Conservation (phyloP, 1,139 yeast species). For the Hemisphaericaspora xylofermentans region DNA sequence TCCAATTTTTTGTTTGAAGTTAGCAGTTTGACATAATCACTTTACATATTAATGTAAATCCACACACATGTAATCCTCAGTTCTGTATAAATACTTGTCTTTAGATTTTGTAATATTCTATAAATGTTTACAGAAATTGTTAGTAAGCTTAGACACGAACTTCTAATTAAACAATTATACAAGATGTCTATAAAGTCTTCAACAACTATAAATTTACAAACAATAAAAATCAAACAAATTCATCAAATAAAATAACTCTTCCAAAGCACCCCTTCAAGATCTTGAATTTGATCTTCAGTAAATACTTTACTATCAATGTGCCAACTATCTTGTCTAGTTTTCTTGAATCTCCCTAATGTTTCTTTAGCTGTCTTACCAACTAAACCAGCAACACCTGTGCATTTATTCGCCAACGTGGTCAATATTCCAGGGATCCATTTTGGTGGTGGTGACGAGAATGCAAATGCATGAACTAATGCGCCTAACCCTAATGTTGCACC, state of each 20-base stretch:
- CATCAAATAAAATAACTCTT: slow-evolving; percentile 79
- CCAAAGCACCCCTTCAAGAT: slow-evolving; percentile 92
- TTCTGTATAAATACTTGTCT: neutral
- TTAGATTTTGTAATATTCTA: neutral
- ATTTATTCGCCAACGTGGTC: slow-evolving; percentile 65
- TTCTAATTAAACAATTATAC: too few relatives aligned
- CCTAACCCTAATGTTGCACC: slow-evolving; percentile 91
- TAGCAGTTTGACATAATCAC: slow-evolving; percentile 31
- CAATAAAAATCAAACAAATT: neutral
- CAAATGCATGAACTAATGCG: slow-evolving; percentile 84
- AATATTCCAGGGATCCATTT: slow-evolving; percentile 80
- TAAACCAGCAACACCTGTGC: slow-evolving; percentile 70
- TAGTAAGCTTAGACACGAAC: too few relatives aligned
- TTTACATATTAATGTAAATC: too few relatives aligned
- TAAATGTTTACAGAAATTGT: neutral
- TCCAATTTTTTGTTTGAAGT: slow-evolving; percentile 76
- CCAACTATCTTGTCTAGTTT: slow-evolving; percentile 96
- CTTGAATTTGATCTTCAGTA: slow-evolving; percentile 78
- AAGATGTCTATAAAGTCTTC: neutral
- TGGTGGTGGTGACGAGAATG: slow-evolving; percentile 91
- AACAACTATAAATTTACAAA: neutral
- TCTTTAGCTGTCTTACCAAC: slow-evolving; percentile 86
- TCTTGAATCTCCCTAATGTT: slow-evolving; percentile 79
- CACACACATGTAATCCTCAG: too few relatives aligned
- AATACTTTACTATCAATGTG: slow-evolving; percentile 81